These are phyloP conservation scores for Aspergillus kassunensis DNA, from an alignment of 495 filamentous ascomycete genomes.

Conservation along the genomic window DNA sequence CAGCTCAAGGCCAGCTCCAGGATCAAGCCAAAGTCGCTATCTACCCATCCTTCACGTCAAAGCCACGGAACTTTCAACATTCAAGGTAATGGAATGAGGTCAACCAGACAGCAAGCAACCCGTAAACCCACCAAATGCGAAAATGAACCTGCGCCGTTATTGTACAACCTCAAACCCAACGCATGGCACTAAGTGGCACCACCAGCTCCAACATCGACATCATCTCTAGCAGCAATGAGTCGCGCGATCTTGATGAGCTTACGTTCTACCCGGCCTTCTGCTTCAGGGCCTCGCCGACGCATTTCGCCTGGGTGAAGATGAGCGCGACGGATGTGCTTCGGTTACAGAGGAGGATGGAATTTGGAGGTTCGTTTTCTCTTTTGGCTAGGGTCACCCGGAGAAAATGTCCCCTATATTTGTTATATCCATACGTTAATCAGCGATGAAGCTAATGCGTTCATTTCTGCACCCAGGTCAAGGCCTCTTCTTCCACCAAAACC, in stretches of 20 bases:
- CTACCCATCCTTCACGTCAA: no score
- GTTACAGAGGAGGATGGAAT: conserved; percentile 55
- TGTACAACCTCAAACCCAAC: background rate
- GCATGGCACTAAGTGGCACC: conserved; percentile 3
- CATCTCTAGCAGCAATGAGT: background rate
- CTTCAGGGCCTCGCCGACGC: conserved; percentile 78
- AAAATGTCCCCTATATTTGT: no score
- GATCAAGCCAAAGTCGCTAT: no score
- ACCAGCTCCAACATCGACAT: background rate
- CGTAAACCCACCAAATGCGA: background rate
- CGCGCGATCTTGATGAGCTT: conserved; percentile 15
- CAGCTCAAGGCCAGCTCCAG: no score
- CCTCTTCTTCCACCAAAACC: conserved; percentile 77
- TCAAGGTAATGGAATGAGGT: no score
- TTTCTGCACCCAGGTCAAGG: conserved; percentile 51
- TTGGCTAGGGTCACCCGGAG: no score
- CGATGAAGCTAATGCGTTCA: background rate
- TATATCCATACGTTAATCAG: no score
- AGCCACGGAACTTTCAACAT: no score
- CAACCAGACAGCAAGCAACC: no score
- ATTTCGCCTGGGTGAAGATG: conserved; percentile 78
- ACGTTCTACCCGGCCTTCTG: conserved; percentile 80
- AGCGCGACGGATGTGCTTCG: conserved; percentile 62
- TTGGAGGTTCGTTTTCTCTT: conserved; percentile 53
- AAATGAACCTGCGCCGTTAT: background rate